Base-by-base conservation (phyloP, 2,329 filamentous ascomycete genomes). In the Basipetospora chlamydospora region DNA sequence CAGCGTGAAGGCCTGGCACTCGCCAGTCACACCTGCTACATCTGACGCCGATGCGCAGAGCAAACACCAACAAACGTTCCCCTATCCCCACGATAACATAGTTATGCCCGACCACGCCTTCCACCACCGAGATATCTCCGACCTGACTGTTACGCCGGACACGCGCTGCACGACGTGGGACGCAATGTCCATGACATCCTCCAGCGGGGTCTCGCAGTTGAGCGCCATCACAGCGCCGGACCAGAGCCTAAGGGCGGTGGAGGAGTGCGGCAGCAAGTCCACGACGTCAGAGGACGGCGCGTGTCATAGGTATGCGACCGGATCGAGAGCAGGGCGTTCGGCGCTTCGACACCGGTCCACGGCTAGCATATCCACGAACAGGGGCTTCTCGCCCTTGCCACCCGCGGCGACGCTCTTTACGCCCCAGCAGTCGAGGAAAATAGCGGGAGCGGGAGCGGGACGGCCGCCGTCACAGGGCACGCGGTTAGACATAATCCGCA, bases 311-410 rank as follows among this genome's bases (percentile, higher is more conserved):
- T 47, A 48, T 49, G 22, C 37, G 46, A 15, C n/a, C n/a, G n/a
- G n/a, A n/a, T n/a, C 40, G 42, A 28, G 18, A 6, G 15, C 21
- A 11, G 25, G 16, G 7, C 18, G 17, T 9, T 21, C 38, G n/a
- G 20, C 26, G 15, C 10, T 40, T 11, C 65, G 68, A 32, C 61
- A 73, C 32, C 69, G 74, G 17, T 64, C 70, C 2, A 74, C 70
- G 6, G 63, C 67, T 38, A 64, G 55, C 42, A 58, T 68, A 23
- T 67, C 66, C 3, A 61, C 65, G 39, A 63, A 67, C 39, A 68
- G 73, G 26, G 67, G 69, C 7, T 60, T 80, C 6, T 79, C 79
- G 0, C 77, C 80, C 0, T 64, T 86, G 42, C 79, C 80, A 3
- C 67, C 77, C 1, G 63, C 77, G 0, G 75, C 77, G 6, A 80